Conservation (phyloP, 2,329 filamentous ascomycete genomes). For the Bipolaris oryzae region DNA sequence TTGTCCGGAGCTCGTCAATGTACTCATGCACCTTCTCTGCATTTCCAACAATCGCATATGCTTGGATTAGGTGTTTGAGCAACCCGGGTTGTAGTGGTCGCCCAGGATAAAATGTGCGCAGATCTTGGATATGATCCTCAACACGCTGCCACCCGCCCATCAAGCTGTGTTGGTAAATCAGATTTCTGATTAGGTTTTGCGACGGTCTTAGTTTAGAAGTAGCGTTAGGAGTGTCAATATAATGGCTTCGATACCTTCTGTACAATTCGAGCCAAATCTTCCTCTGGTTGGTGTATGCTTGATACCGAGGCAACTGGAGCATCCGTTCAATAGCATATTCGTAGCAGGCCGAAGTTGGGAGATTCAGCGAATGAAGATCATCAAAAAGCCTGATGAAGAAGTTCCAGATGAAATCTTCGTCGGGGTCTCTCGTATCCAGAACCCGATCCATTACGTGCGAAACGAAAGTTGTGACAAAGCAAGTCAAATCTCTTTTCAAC, state of each 20-base stretch:
- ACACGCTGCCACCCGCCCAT: slow-evolving; percentile 28
- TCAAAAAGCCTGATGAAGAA: slow-evolving; percentile 36
- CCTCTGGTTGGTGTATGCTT: slow-evolving; percentile 31
- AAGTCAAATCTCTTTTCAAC: slow-evolving; percentile 17
- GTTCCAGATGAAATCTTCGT: slow-evolving; percentile 36
- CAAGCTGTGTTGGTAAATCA: slow-evolving; percentile 30
- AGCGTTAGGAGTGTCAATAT: slow-evolving; percentile 17
- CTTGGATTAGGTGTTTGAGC: slow-evolving; percentile 30
- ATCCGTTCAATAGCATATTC: slow-evolving; percentile 35
- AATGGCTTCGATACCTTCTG: slow-evolving; percentile 27
- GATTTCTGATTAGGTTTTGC: slow-evolving; percentile 21
- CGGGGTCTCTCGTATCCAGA: slow-evolving; percentile 20
- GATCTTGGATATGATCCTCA: slow-evolving; percentile 31
- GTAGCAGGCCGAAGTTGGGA: slow-evolving; percentile 32
- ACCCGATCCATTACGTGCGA: slow-evolving; percentile 37
- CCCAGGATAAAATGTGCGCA: slow-evolving; percentile 32
- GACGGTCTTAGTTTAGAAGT: slow-evolving; percentile 25
- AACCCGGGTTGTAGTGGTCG: slow-evolving; percentile 25
- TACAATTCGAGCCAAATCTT: slow-evolving; percentile 40
- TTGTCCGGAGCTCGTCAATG: slow-evolving; percentile 34
- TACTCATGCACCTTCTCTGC: slow-evolving; percentile 41
- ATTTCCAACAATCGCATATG: slow-evolving; percentile 45
- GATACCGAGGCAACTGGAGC: slow-evolving; percentile 36
- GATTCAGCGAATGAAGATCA: slow-evolving; percentile 23
- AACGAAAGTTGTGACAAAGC: slow-evolving; percentile 38